Conservation (phyloP, 805 yeast species). For the Starmera pachycereana region DNA sequence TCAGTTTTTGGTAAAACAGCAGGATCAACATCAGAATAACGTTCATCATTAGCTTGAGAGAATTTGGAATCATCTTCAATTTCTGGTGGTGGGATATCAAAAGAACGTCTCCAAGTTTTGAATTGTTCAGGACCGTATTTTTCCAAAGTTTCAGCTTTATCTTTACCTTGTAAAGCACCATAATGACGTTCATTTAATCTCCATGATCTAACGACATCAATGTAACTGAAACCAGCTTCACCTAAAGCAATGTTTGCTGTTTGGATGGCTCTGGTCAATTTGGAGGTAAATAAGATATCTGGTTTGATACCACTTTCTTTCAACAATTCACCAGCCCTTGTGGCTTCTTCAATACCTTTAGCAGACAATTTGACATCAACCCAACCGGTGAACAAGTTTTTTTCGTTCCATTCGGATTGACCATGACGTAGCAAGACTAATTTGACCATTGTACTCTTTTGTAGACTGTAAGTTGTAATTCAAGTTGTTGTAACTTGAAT, state of each 20-base stretch:
- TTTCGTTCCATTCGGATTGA: slow-evolving; percentile 98
- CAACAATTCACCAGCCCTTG: slow-evolving; percentile 85
- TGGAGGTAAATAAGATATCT: slow-evolving; percentile 84
- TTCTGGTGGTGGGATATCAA: slow-evolving; percentile 91
- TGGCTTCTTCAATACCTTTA: slow-evolving; percentile 83
- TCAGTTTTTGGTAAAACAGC: slow-evolving; percentile 87
- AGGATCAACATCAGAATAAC: slow-evolving; percentile 80
- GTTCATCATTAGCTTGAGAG: slow-evolving; percentile 78
- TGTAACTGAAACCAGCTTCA: slow-evolving; percentile 78
- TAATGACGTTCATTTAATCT: slow-evolving; percentile 98
- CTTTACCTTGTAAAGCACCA: slow-evolving; percentile 98
- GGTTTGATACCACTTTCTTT: slow-evolving; percentile 80
- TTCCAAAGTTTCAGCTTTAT: slow-evolving; percentile 88
- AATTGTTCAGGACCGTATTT: slow-evolving; percentile 85
- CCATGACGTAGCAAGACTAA: slow-evolving; percentile 96
- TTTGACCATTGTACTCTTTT: slow-evolving; percentile 37
- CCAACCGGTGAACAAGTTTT: slow-evolving; percentile 98
- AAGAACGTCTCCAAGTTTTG: slow-evolving; percentile 96
- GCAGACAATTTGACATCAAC: slow-evolving; percentile 85
- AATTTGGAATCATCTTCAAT: slow-evolving; percentile 69
- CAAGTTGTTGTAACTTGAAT: background rate
- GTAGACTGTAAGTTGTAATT: background rate
- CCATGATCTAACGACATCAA: slow-evolving; percentile 93
- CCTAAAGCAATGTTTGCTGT: slow-evolving; percentile 93
- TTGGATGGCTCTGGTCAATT: slow-evolving; percentile 89